phyloP scores from a whole-genome alignment of 768 basidiomycete species.

The Tubosaeta sp. region DNA sequence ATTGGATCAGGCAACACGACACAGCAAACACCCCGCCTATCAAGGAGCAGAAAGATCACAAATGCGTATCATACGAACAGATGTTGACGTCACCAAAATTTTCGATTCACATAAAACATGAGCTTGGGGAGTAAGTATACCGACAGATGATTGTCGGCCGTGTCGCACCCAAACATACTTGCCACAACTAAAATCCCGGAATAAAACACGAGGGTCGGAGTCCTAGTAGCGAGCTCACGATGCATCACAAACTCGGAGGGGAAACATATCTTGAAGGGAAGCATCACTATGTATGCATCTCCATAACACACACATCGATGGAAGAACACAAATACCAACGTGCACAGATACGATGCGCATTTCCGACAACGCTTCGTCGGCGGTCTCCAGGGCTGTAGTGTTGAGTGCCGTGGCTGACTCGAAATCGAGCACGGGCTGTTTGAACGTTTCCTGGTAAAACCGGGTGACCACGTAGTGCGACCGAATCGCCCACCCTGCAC shows the following conservation, averaged over 20 bases:
- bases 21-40: too few species aligned
- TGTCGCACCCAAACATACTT: background rate
- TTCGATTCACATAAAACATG: too few species aligned
- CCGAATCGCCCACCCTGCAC: background rate
- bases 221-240: background rate
- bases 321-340: background rate
- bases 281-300: background rate
- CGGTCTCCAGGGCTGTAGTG: background rate
- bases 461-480: background rate
- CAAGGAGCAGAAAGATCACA: too few species aligned
- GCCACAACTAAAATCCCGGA: background rate
- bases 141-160: too few species aligned
- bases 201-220: too few species aligned
- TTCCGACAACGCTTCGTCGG: background rate
- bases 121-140: too few species aligned
- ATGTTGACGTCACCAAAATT: too few species aligned
- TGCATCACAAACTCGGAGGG: background rate
- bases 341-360: background rate
- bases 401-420: background rate
- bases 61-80: too few species aligned
- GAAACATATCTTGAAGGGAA: background rate
- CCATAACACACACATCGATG: background rate
- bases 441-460: background rate
- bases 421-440: background rate
- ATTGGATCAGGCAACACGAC: too few species aligned